Conservation (phyloP, 2,329 filamentous ascomycete genomes). For the Nannizziopsis barbatae region DNA sequence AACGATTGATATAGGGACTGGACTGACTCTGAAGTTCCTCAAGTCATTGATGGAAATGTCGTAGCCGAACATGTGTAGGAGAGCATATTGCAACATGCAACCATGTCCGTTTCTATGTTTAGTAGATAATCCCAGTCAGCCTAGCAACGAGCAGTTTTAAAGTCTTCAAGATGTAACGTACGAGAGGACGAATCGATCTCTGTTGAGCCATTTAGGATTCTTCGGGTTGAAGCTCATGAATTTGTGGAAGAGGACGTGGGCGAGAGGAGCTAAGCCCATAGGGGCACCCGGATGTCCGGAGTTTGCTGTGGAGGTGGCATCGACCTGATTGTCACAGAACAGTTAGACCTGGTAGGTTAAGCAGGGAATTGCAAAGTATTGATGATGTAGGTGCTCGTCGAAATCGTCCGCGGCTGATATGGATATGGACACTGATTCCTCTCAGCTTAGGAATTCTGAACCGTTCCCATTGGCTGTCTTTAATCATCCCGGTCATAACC, state of each 20-base stretch:
- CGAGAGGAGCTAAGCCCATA: slow-evolving; percentile 90
- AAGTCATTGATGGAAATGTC: slow-evolving; percentile 76
- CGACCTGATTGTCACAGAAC: slow-evolving; percentile 53
- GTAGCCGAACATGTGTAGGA: slow-evolving; percentile 95
- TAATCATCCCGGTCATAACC: too few relatives aligned
- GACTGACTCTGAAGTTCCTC: slow-evolving; percentile 87
- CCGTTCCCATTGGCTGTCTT: too few relatives aligned
- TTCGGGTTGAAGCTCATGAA: slow-evolving; percentile 99
- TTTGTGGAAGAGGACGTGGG: slow-evolving; percentile 97
- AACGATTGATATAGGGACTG: slow-evolving; percentile 25
- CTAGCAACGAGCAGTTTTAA: too few relatives aligned
- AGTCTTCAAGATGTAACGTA: slow-evolving; percentile 44
- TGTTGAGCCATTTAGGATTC: slow-evolving; percentile 94
- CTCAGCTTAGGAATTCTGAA: too few relatives aligned
- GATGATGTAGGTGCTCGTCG: too few relatives aligned
- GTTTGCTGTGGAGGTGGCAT: slow-evolving; percentile 94
- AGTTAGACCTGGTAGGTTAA: neutral
- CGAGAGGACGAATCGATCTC: slow-evolving; percentile 98
- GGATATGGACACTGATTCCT: too few relatives aligned
- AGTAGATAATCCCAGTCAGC: neutral
- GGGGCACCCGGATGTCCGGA: slow-evolving; percentile 97
- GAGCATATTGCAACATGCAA: slow-evolving; percentile 98
- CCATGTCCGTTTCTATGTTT: slow-evolving; percentile 78
- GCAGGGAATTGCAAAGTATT: too few relatives aligned
- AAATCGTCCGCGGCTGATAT: too few relatives aligned